Evolutionary conservation across 1,139 yeast species (phyloP), one percentile per base, ranked within the genome.

Genomic region (Magnusiomyces clavatus): DNA sequence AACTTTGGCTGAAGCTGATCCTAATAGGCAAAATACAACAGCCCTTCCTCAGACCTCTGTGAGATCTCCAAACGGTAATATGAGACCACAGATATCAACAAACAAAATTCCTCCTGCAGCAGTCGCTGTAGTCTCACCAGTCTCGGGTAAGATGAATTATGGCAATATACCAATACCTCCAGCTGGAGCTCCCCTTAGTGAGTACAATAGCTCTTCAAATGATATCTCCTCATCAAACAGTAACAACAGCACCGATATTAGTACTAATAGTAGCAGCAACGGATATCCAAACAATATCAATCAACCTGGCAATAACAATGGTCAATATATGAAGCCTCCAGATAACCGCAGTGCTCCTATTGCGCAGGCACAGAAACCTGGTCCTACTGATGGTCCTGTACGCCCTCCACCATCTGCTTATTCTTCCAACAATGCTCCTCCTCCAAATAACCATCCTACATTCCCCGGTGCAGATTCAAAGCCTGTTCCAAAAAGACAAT

Each of bases 61-160:
- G 47, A n/a, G 51, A 49, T 10, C 31, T 44, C 13, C 45, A 42
- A 20, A 49, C 47, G n/a, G 47, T 43, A 24, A 43, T 52, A 4
- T 41, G 31, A 24, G 51, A 12, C 54, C 59, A 11, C 52, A 53
- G 44, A 59, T 60, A n/a, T 60, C 64, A 4, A 60, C 63, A 4
- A 61, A 60, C 49, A 61, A 60, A 53, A 61, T 59, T 38, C 64
- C 64, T 10, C 62, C 63, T 5, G 43, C 59, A 3, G 57, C 62
- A 10, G 56, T 56, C 3, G 56, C 57, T 10, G 59, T 50, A 12
- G 51, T 49, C 16, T 40, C 59, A 1, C 58, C 58, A 3, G 52
- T 57, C 10, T 59, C 62, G 8, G 31, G 31, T 24, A 24, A 24
- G 31, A 24, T 24, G 31, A 24, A 24, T 24, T 24, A 24, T 8